Evolutionary conservation across 306 rosid genomes (phyloP).

Genomic region (Albizia julibrissin): DNA sequence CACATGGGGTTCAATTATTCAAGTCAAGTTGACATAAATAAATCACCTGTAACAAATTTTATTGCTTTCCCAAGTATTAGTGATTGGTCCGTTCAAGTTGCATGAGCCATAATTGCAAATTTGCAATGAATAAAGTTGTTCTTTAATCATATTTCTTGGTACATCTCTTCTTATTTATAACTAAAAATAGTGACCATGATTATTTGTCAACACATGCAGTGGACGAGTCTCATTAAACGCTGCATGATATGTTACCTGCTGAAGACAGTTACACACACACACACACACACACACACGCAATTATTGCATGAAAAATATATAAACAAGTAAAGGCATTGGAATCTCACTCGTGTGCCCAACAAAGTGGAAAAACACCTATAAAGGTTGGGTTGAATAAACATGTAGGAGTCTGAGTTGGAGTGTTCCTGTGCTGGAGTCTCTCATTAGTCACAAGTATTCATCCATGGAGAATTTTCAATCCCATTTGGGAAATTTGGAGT

Average conservation of each 20-base stretch:
- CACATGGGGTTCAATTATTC: background rate
- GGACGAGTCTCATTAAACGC: conserved; percentile 2
- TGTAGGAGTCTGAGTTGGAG: background rate
- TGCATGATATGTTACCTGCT: background rate
- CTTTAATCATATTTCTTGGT: background rate
- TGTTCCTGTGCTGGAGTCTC: background rate
- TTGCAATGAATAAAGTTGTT: background rate
- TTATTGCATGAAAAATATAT: too few species aligned
- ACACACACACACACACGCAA: too few species aligned
- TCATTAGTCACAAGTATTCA: too few species aligned
- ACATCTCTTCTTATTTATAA: background rate
- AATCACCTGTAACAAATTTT: background rate
- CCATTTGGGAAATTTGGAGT: too few species aligned
- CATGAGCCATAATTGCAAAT: background rate
- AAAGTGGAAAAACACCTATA: background rate
- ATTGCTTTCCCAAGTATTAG: background rate
- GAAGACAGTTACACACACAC: too few species aligned
- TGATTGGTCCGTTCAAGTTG: background rate
- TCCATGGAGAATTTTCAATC: too few species aligned
- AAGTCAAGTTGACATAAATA: background rate
- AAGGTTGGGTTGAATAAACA: background rate
- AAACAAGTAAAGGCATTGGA: background rate
- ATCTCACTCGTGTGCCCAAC: background rate
- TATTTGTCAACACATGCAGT: background rate
- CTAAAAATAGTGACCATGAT: background rate